A percentile compares a stretch with the other conserved stretches of the same genome.
Evolutionary conservation across 2,329 filamentous ascomycete species (phyloP).

Genomic region (Fonsecaea monophora): DNA sequence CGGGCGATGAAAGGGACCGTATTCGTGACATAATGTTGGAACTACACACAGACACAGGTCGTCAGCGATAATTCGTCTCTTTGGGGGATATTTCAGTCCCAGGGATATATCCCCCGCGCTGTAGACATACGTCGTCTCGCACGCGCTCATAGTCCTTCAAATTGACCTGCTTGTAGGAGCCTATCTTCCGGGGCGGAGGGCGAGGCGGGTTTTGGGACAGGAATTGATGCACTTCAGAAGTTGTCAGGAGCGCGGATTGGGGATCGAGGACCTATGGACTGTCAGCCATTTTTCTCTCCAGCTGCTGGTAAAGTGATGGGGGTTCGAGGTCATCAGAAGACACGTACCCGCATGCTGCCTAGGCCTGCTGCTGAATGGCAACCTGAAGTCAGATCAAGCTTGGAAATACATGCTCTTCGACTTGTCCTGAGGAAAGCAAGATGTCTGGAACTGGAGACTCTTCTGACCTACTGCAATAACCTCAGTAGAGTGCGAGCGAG

Average conservation of each 20-base stretch:
- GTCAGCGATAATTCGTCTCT: neutral
- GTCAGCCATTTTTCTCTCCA: neutral
- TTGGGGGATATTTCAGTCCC: neutral
- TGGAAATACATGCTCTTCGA: neutral
- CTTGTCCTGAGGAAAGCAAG: neutral
- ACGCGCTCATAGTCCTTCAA: slow-evolving; percentile 56
- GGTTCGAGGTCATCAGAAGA: neutral
- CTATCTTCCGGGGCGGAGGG: slow-evolving; percentile 31
- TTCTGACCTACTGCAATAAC: neutral
- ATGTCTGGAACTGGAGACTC: neutral
- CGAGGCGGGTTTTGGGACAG: slow-evolving; percentile 51
- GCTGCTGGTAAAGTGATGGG: neutral
- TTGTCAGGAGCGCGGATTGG: slow-evolving; percentile 53
- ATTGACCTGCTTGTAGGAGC: slow-evolving; percentile 46
- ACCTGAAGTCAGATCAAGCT: neutral
- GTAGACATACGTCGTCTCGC: slow-evolving; percentile 50
- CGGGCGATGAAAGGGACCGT: slow-evolving; percentile 31
- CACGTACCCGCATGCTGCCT: neutral
- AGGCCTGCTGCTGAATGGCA: neutral
- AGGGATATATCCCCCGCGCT: slow-evolving; percentile 12
- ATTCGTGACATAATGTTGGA: slow-evolving; percentile 28
- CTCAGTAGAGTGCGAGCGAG: neutral
- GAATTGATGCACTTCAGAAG: slow-evolving; percentile 53
- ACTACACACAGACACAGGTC: slow-evolving; percentile 7
- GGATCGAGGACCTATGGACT: slow-evolving; percentile 51